These are phyloP conservation scores for Lippia alba DNA, from an alignment of 305 asterid species.

Conservation along the genomic window DNA sequence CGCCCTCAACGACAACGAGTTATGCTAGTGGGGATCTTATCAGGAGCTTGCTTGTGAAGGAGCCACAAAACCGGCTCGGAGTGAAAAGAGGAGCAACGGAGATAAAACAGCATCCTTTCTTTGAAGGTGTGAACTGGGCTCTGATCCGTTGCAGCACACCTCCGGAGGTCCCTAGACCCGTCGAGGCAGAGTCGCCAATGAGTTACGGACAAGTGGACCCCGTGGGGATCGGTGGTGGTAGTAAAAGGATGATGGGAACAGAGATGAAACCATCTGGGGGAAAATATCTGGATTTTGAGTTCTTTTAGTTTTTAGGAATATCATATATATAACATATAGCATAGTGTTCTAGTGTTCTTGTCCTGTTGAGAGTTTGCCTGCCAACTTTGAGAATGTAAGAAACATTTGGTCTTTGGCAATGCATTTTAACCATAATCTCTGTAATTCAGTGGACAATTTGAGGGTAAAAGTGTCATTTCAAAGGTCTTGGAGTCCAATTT, in stretches of 20 bases:
- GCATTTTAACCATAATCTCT: not conserved
- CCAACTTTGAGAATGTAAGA: slow-evolving; percentile 26
- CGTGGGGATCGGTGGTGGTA: slow-evolving; percentile 43
- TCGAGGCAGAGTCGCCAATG: slow-evolving; percentile 54
- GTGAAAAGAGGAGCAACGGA: slow-evolving; percentile 85
- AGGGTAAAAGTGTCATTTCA: not conserved
- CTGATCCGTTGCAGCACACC: slow-evolving; percentile 87
- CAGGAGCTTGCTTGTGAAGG: slow-evolving; percentile 77
- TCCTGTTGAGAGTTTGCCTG: slow-evolving; percentile 20
- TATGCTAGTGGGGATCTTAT: slow-evolving; percentile 75
- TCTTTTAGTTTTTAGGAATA: slow-evolving; percentile 62
- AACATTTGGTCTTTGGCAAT: not conserved
- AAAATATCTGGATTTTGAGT: slow-evolving; percentile 88
- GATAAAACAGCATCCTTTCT: slow-evolving; percentile 90
- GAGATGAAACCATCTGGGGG: slow-evolving; percentile 71
- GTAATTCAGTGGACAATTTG: slow-evolving; percentile 13
- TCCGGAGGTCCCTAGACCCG: slow-evolving; percentile 76
- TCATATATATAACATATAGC: slow-evolving; percentile 19
- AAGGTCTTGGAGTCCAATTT: not conserved
- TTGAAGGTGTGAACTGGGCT: slow-evolving; percentile 92
- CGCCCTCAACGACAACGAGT: slow-evolving; percentile 78
- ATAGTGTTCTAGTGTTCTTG: slow-evolving; percentile 30
- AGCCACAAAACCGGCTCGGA: slow-evolving; percentile 81
- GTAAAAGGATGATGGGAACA: slow-evolving; percentile 55
- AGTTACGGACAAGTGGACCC: slow-evolving; percentile 52